These are phyloP conservation scores for Quercus mongolica DNA, from an alignment of 306 rosid genomes.

Conservation along the genomic window DNA sequence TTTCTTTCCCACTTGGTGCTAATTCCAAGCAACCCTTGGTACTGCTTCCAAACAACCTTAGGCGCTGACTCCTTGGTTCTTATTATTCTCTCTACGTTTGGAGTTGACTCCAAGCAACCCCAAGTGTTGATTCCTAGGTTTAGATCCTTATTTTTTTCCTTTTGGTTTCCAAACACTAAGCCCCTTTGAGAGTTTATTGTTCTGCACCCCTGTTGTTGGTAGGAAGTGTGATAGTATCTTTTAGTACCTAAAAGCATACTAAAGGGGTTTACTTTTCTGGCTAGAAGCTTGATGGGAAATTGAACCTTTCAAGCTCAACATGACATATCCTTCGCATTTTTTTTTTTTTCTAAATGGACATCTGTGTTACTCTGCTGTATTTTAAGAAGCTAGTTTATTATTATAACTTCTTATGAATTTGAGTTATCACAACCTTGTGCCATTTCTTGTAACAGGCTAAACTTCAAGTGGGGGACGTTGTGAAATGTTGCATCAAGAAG, in stretches of 20 bases:
- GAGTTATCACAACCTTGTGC: conserved; percentile 18
- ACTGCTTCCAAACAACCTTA: no score
- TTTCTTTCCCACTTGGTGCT: no score
- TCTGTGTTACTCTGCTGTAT: not conserved
- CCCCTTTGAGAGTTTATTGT: no score
- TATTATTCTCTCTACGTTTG: no score
- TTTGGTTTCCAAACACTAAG: no score
- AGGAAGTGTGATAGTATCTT: not conserved
- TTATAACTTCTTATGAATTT: not conserved
- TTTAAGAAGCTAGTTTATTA: not conserved
- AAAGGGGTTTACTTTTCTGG: not conserved
- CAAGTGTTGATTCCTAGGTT: no score
- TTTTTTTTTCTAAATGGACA: not conserved
- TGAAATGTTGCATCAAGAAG: conserved; percentile 75
- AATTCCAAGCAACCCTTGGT: no score
- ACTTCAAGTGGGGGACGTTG: conserved; percentile 90
- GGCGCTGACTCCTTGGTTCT: no score
- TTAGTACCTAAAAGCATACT: not conserved
- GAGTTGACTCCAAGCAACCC: no score
- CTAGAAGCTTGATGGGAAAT: not conserved
- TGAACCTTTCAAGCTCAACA: not conserved
- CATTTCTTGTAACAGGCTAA: conserved; percentile 56
- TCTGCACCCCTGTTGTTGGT: not conserved
- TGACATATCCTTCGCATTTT: not conserved
- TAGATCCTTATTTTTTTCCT: no score